A percentile compares a stretch with the other conserved stretches of the same genome.
Evolutionary conservation across 495 filamentous ascomycete genomes (phyloP).

Genomic region (Podospora australis): DNA sequence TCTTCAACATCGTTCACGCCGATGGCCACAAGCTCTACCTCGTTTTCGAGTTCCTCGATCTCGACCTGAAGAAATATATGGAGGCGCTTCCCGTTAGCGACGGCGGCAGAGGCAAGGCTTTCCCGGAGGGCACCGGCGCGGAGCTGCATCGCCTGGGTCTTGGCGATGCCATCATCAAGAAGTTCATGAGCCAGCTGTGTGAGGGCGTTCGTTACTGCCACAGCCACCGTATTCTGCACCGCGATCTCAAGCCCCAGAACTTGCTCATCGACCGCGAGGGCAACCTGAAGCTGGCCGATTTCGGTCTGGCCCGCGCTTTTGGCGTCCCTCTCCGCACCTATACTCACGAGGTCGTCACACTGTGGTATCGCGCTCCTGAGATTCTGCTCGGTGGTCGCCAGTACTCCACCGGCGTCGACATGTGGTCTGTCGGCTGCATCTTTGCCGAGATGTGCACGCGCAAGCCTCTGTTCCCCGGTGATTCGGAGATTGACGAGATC

Average conservation of each 20-base stretch:
- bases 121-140: constrained; percentile 71
- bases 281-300: constrained; percentile 96
- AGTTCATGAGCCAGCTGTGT: constrained; percentile 93
- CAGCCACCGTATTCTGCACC: constrained; percentile 87
- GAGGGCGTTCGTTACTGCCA: constrained; percentile 93
- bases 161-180: constrained; percentile 87
- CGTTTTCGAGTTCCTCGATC: constrained; percentile 89
- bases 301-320: constrained; percentile 92
- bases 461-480: constrained; percentile 94
- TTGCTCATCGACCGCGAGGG: constrained; percentile 90
- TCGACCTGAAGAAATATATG: constrained; percentile 98
- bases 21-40: constrained; percentile 96
- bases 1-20: constrained; percentile 92
- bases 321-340: constrained; percentile 95
- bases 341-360: constrained; percentile 96
- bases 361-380: constrained; percentile 98
- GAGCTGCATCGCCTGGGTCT: constrained; percentile 66
- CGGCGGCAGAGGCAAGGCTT: constrained; percentile 79
- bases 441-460: constrained; percentile 99
- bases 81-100: constrained; percentile 87
- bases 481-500: constrained; percentile 99
- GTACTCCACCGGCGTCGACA: constrained; percentile 97
- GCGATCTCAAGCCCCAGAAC: constrained; percentile 97
- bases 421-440: constrained; percentile 99
- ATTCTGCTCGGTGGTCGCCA: constrained; percentile 95